A percentile compares a stretch with the other conserved stretches of the same genome.
phyloP scores from a whole-genome alignment of 306 rosid genomes.

The Cucurbita ficifolia region DNA sequence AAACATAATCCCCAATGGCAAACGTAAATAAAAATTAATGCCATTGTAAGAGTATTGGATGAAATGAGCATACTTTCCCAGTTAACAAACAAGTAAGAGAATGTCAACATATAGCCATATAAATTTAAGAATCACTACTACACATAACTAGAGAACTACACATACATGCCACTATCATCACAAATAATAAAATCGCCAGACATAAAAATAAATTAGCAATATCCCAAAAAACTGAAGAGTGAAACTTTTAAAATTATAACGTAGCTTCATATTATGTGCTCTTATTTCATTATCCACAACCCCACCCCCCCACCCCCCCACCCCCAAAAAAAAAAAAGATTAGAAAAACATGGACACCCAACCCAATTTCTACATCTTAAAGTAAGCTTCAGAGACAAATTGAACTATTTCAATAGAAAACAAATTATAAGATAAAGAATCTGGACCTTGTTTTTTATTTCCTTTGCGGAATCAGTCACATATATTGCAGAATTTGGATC shows the following conservation, averaged over 20 bases:
- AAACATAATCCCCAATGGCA: slow-evolving; percentile 3
- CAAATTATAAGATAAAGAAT: not conserved
- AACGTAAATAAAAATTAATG: not conserved
- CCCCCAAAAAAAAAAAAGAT: not conserved
- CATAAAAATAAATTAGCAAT: not conserved
- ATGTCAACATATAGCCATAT: not conserved
- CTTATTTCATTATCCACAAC: not conserved
- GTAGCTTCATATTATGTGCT: not conserved
- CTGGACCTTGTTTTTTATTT: slow-evolving; percentile 67
- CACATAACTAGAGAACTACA: not conserved
- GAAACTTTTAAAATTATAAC: not conserved
- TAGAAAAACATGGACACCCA: not conserved
- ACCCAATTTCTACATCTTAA: not conserved
- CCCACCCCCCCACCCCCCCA: no score
- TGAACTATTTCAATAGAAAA: not conserved
- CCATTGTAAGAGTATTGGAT: not conserved
- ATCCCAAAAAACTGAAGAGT: not conserved
- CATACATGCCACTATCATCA: not conserved
- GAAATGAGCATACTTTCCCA: not conserved
- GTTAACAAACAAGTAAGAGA: not conserved
- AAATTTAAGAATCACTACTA: not conserved
- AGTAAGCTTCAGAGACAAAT: not conserved
- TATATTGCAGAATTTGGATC: slow-evolving; percentile 96
- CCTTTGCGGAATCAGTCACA: slow-evolving; percentile 82
- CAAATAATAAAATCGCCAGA: not conserved